Percentiles rank a stretch among this genome's conserved stretches.
Conservation (phyloP, 257 asterid genomes). For the Penstemon davidsonii region DNA sequence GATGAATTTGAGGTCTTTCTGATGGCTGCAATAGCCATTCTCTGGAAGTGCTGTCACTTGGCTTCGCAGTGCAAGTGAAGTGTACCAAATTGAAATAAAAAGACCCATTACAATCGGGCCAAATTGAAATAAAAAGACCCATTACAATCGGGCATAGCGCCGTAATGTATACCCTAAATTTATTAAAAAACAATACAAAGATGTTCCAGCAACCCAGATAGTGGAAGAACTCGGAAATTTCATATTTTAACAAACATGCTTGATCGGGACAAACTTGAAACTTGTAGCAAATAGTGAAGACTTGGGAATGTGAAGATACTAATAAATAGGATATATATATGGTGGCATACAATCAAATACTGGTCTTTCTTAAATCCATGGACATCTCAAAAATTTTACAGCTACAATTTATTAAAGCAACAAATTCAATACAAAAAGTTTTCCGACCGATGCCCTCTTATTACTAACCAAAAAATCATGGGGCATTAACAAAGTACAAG, state of each 20-base stretch:
- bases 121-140: too few relatives aligned
- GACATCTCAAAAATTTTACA: conserved; percentile 21
- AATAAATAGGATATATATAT: neutral
- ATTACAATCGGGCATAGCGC: too few relatives aligned
- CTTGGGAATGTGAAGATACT: neutral
- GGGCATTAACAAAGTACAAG: conserved; percentile 29
- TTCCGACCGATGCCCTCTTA: conserved; percentile 43
- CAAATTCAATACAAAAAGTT: conserved; percentile 24
- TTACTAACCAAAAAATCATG: conserved; percentile 36
- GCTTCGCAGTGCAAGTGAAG: too few relatives aligned
- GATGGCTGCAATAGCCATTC: too few relatives aligned
- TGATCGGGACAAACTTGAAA: neutral
- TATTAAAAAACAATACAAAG: too few relatives aligned
- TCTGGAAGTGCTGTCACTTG: too few relatives aligned
- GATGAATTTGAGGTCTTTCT: too few relatives aligned
- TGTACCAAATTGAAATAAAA: too few relatives aligned
- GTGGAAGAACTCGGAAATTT: too few relatives aligned
- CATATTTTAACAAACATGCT: neutral
- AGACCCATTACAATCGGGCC: too few relatives aligned
- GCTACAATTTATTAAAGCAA: conserved; percentile 29
- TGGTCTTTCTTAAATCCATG: conserved; percentile 9
- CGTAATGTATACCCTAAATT: too few relatives aligned
- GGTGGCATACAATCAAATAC: neutral
- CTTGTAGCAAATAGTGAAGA: neutral
- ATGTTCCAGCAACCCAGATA: too few relatives aligned